Conservation (phyloP, 2,329 filamentous ascomycete genomes). For the Fusarium dimerum region DNA sequence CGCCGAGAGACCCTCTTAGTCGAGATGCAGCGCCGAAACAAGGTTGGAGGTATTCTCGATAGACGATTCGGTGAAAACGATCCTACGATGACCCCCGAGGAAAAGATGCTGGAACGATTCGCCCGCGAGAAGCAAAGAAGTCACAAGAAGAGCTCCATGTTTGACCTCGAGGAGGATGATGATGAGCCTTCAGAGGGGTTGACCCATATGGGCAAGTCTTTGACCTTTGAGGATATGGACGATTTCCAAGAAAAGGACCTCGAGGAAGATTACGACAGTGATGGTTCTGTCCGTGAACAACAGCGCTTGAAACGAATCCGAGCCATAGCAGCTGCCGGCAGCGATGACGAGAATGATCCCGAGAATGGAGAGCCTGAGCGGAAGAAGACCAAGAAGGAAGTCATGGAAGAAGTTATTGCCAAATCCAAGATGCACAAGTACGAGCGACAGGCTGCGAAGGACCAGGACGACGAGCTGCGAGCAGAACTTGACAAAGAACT, state of each 20-base stretch:
- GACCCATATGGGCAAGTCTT: constrained; percentile 79
- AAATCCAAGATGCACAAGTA: constrained; percentile 97
- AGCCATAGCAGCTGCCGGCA: constrained; percentile 43
- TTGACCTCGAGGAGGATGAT: constrained; percentile 81
- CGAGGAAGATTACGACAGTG: constrained; percentile 58
- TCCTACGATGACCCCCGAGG: constrained; percentile 88
- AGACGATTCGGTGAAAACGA: constrained; percentile 95
- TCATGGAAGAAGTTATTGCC: constrained; percentile 96
- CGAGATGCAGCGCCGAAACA: constrained; percentile 86
- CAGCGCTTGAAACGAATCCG: constrained; percentile 60
- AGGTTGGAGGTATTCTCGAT: constrained; percentile 90
- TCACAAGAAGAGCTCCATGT: constrained; percentile 76
- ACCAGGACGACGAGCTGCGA: constrained; percentile 87
- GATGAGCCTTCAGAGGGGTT: constrained; percentile 66
- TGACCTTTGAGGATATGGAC: constrained; percentile 66
- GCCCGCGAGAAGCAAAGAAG: constrained; percentile 80
- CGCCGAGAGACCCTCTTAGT: constrained; percentile 81
- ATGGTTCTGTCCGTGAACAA: constrained; percentile 54
- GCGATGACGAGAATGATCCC: constrained; percentile 51
- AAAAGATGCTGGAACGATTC: constrained; percentile 89
- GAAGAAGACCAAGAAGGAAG: constrained; percentile 94
- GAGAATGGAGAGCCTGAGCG: constrained; percentile 67
- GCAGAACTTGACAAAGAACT: constrained; percentile 84
- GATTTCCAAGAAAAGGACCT: constrained; percentile 82
- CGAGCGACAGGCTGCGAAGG: constrained; percentile 87